These are phyloP conservation scores for Aphanoascus verrucosus DNA, from an alignment of 2,329 filamentous ascomycete species.

Conservation along the genomic window DNA sequence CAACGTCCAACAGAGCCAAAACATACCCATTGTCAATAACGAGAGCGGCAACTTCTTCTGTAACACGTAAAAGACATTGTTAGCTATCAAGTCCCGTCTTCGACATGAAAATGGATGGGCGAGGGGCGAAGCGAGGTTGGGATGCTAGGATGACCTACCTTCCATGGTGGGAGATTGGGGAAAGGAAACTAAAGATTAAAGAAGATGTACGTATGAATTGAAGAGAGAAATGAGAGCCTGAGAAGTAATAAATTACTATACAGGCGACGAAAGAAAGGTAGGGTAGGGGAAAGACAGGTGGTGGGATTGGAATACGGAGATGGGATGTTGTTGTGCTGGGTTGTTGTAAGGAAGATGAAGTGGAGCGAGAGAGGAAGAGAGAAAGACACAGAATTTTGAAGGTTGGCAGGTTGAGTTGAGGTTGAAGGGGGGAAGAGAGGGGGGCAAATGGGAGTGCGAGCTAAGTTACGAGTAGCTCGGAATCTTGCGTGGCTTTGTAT, in stretches of 20 bases:
- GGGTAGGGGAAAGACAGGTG: constrained; percentile 13
- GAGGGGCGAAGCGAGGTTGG: constrained; percentile 16
- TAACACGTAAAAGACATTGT: constrained; percentile 39
- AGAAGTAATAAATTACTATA: constrained; percentile 12
- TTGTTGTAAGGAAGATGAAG: constrained; percentile 10
- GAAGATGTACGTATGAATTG: constrained; percentile 26
- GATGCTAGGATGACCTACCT: constrained; percentile 43
- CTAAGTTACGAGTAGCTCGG: neutral
- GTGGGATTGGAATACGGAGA: constrained; percentile 17
- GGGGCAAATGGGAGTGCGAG: too few relatives aligned
- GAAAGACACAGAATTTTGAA: constrained; percentile 13
- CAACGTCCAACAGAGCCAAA: constrained; percentile 25
- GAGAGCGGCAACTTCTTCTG: constrained; percentile 99
- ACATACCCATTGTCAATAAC: constrained; percentile 99
- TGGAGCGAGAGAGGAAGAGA: constrained; percentile 11
- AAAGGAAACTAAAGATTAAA: constrained; percentile 27
- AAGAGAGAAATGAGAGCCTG: constrained; percentile 20
- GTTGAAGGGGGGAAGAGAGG: constrained; percentile 1
- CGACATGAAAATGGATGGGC: constrained; percentile 15
- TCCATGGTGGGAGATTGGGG: constrained; percentile 46
- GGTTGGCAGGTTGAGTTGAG: neutral
- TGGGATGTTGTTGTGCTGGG: constrained; percentile 17
- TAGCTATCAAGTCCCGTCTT: constrained; percentile 23
- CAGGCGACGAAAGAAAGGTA: constrained; percentile 17
- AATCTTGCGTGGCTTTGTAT: constrained; percentile 8